These are phyloP conservation scores for Rhinocladiella similis DNA, from an alignment of 2,329 filamentous ascomycete species.

Conservation along the genomic window DNA sequence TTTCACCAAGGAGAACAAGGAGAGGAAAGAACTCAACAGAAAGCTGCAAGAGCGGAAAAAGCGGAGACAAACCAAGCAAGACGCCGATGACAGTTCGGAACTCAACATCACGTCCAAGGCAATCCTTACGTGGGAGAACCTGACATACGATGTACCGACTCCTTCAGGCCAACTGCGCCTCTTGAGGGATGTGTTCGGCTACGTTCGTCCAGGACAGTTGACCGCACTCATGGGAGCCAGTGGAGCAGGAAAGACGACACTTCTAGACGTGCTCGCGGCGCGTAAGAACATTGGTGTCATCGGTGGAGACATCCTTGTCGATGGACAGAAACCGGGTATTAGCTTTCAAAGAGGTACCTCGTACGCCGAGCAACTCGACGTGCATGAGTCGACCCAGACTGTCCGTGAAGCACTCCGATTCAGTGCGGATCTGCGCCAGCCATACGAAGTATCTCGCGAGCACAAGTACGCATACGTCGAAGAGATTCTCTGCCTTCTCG, in stretches of 20 bases:
- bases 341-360: slow-evolving; percentile 65
- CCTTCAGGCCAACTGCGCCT: slow-evolving; percentile 46
- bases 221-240: slow-evolving; percentile 56
- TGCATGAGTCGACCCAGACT: slow-evolving; percentile 62
- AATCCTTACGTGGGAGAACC: slow-evolving; percentile 55
- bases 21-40: slow-evolving; percentile 39
- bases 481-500: slow-evolving; percentile 63
- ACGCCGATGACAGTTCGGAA: slow-evolving; percentile 42
- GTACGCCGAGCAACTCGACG: slow-evolving; percentile 66
- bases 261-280: slow-evolving; percentile 72
- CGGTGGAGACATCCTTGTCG: slow-evolving; percentile 62
- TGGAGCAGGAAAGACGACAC: slow-evolving; percentile 81
- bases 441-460: slow-evolving; percentile 55
- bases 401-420: slow-evolving; percentile 68
- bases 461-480: slow-evolving; percentile 69
- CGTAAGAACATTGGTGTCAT: slow-evolving; percentile 67
- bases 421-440: slow-evolving; percentile 64
- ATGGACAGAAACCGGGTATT: slow-evolving; percentile 57
- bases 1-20: slow-evolving; percentile 41
- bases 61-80: slow-evolving; percentile 36
- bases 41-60: slow-evolving; percentile 42
- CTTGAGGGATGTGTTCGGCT: slow-evolving; percentile 50
- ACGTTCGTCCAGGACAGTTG: slow-evolving; percentile 50
- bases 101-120: slow-evolving; percentile 56
- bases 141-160: slow-evolving; percentile 52